These are phyloP conservation scores for Citeromyces hawaiiensis DNA, from an alignment of 1,139 yeast species.

Conservation along the genomic window DNA sequence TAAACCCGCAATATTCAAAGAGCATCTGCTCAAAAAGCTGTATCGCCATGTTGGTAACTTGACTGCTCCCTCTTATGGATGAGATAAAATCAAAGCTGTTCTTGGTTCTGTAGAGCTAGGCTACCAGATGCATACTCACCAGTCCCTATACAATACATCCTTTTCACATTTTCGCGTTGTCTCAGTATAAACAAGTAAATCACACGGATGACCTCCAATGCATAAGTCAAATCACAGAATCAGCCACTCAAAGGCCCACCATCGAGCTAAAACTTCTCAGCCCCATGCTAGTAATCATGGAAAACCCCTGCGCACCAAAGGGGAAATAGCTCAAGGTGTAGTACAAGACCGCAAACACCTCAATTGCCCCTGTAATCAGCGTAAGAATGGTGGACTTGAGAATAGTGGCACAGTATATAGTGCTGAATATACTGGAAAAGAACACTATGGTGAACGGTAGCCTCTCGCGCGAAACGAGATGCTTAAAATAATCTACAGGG, in stretches of 20 bases:
- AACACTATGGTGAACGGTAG: slow-evolving; percentile 71
- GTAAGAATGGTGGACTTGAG: slow-evolving; percentile 67
- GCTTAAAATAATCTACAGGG: slow-evolving; percentile 65
- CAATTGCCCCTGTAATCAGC: slow-evolving; percentile 60
- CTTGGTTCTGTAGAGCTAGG: too few species aligned
- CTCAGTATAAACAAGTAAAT: too few species aligned
- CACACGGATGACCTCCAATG: too few species aligned
- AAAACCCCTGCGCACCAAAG: slow-evolving; percentile 69
- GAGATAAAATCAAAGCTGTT: too few species aligned
- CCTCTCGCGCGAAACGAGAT: slow-evolving; percentile 63
- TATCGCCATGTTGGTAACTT: too few species aligned
- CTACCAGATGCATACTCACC: too few species aligned
- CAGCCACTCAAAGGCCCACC: slow-evolving; percentile 23
- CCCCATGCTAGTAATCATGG: slow-evolving; percentile 70
- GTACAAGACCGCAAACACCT: slow-evolving; percentile 75
- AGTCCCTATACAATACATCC: too few species aligned
- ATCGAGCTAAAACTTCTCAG: slow-evolving; percentile 64
- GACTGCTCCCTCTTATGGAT: too few species aligned
- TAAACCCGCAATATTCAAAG: too few species aligned
- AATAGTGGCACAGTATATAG: slow-evolving; percentile 30
- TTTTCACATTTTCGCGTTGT: too few species aligned
- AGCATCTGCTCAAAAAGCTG: too few species aligned
- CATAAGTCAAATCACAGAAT: too few species aligned
- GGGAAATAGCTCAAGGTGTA: slow-evolving; percentile 91
- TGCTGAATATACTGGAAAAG: slow-evolving; percentile 30